Conservation (phyloP, 2,329 filamentous ascomycete species). For the Aspergillus pseudonomiae region DNA sequence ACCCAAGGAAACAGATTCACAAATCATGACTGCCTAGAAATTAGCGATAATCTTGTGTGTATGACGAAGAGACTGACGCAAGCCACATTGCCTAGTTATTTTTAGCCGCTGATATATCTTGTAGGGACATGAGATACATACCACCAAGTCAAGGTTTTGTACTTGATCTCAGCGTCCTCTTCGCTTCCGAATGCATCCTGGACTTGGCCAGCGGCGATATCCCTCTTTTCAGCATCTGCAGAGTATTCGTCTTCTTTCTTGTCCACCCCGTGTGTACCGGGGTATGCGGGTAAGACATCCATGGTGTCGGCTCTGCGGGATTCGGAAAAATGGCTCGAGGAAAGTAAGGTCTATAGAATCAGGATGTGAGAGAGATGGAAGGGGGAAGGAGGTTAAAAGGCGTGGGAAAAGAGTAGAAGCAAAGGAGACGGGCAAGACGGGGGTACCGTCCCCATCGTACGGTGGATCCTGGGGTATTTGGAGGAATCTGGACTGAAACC, state of each 20-base stretch:
- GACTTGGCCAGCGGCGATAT: neutral
- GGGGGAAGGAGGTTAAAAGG: neutral
- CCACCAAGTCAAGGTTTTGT: neutral
- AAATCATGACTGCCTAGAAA: constrained; percentile 47
- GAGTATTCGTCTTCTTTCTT: neutral
- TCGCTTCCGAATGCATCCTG: neutral
- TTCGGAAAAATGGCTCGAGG: neutral
- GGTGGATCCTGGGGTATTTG: neutral
- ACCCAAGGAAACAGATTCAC: constrained; percentile 59
- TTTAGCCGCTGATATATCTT: neutral
- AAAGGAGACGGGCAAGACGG: neutral
- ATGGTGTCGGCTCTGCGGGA: neutral
- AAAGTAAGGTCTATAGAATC: neutral
- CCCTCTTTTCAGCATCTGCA: neutral
- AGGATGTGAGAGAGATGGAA: neutral
- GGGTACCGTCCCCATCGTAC: neutral
- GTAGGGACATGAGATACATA: neutral
- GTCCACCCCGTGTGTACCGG: neutral
- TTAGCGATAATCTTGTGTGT: neutral
- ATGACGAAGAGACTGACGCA: neutral
- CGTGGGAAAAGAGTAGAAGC: neutral
- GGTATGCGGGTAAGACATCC: neutral
- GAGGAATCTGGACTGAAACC: neutral
- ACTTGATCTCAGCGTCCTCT: neutral
- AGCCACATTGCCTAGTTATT: neutral